Evolutionary conservation across 495 filamentous ascomycete species (phyloP).

Genomic region (Coniosporium apollinis): DNA sequence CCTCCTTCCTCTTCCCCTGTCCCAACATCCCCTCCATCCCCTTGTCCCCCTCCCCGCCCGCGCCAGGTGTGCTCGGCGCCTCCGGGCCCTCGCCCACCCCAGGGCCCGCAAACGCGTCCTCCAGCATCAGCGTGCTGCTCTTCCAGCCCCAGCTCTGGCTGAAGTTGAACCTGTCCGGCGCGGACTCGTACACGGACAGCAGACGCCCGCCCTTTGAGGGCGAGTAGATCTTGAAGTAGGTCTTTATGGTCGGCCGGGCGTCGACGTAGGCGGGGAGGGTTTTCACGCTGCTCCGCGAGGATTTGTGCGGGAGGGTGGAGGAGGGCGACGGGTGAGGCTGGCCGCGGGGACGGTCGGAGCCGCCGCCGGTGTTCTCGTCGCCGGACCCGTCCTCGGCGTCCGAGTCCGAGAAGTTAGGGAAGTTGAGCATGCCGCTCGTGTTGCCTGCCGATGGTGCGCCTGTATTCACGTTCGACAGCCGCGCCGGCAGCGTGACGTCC

Average conservation of each 20-base stretch:
- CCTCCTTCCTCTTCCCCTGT: conserved; percentile 24
- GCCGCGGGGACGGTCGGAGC: background rate
- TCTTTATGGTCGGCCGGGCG: conserved; percentile 38
- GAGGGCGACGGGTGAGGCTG: background rate
- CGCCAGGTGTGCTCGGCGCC: background rate
- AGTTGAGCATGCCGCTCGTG: background rate
- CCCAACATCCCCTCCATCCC: conserved; percentile 3
- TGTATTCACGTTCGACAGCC: too few relatives aligned
- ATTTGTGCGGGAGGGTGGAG: conserved; percentile 3
- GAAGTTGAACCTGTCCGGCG: conserved; percentile 45
- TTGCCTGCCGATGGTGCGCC: background rate
- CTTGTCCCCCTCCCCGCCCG: conserved; percentile 2
- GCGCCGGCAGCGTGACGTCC: conserved; percentile 2
- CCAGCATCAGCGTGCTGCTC: conserved; percentile 39
- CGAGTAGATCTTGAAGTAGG: conserved; percentile 47
- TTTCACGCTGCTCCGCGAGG: conserved; percentile 16
- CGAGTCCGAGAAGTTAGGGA: background rate
- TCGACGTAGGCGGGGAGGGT: conserved; percentile 38
- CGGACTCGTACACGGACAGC: conserved; percentile 39
- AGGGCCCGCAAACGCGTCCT: conserved; percentile 29
- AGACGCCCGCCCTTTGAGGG: conserved; percentile 39
- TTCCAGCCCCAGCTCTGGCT: conserved; percentile 50
- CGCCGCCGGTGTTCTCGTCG: background rate
- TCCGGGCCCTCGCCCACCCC: conserved; percentile 14
- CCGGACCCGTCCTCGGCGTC: background rate